Percentiles rank a stretch among this genome's conserved stretches.
Evolutionary conservation across 2,329 filamentous ascomycete species (phyloP).

Genomic region (Fusarium bactridioides): DNA sequence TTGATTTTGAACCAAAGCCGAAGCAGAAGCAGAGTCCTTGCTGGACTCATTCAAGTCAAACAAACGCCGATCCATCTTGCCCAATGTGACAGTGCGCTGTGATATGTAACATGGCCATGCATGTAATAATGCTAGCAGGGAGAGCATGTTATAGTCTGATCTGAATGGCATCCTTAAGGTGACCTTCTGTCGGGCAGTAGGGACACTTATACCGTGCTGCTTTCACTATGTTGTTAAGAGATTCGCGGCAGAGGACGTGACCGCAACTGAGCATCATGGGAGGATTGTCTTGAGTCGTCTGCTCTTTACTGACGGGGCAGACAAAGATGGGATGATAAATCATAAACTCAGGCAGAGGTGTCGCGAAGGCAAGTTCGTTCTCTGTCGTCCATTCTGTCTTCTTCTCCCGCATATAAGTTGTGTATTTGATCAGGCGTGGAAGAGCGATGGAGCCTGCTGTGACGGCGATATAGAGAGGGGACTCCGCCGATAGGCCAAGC

Average conservation of each 20-base stretch:
- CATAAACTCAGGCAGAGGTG: constrained; percentile 65
- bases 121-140: background rate
- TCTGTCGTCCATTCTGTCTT: constrained; percentile 94
- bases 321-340: constrained; percentile 97
- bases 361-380: constrained; percentile 86
- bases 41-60: background rate
- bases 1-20: constrained; percentile 7
- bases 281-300: constrained; percentile 90
- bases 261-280: constrained; percentile 97
- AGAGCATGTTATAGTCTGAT: constrained; percentile 65
- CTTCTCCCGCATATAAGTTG: constrained; percentile 85
- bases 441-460: constrained; percentile 93
- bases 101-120: background rate
- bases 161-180: constrained; percentile 76
- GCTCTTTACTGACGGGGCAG: constrained; percentile 95
- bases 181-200: constrained; percentile 89
- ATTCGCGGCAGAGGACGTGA: constrained; percentile 90
- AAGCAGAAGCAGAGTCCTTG: background rate
- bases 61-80: constrained; percentile 13
- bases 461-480: constrained; percentile 89
- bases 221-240: constrained; percentile 80
- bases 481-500: constrained; percentile 87
- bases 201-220: constrained; percentile 90
- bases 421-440: constrained; percentile 87
- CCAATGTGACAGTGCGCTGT: background rate